These are phyloP conservation scores for Vitellaria paradoxa DNA, from an alignment of 179 eudicot species.

Conservation along the genomic window DNA sequence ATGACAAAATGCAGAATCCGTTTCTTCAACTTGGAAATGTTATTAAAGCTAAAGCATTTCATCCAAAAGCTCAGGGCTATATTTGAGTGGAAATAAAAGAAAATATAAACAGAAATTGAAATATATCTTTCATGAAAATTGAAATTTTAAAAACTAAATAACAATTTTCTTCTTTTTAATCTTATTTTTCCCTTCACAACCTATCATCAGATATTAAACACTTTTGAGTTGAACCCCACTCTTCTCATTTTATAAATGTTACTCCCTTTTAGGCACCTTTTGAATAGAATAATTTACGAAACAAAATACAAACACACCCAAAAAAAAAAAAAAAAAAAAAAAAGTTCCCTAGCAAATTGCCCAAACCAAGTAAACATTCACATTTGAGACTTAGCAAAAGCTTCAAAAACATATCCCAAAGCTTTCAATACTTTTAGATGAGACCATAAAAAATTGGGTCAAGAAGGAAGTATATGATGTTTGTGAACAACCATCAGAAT, in stretches of 20 bases:
- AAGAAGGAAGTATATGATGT: not conserved
- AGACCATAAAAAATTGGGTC: not conserved
- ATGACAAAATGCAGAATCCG: not conserved
- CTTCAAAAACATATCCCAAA: not conserved
- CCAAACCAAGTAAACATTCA: slow-evolving; percentile 2
- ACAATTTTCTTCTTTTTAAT: too few relatives aligned
- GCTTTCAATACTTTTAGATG: not conserved
- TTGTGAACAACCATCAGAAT: slow-evolving; percentile 1
- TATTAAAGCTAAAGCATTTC: not conserved
- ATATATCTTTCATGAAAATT: too few relatives aligned
- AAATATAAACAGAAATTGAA: not conserved
- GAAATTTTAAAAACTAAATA: too few relatives aligned
- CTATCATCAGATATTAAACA: too few relatives aligned
- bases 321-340: too few relatives aligned
- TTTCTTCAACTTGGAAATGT: slow-evolving; percentile 5
- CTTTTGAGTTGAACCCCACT: too few relatives aligned
- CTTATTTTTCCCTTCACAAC: too few relatives aligned
- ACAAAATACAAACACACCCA: too few relatives aligned
- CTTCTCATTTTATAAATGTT: too few relatives aligned
- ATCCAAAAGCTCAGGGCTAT: not conserved
- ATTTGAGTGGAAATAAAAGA: not conserved
- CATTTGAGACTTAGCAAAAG: not conserved
- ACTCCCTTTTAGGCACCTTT: too few relatives aligned
- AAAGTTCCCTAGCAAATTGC: not conserved
- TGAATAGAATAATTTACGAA: too few relatives aligned